Evolutionary conservation across 352 stramenopile genomes (phyloP).

Genomic region (Pythium oligandrum): DNA sequence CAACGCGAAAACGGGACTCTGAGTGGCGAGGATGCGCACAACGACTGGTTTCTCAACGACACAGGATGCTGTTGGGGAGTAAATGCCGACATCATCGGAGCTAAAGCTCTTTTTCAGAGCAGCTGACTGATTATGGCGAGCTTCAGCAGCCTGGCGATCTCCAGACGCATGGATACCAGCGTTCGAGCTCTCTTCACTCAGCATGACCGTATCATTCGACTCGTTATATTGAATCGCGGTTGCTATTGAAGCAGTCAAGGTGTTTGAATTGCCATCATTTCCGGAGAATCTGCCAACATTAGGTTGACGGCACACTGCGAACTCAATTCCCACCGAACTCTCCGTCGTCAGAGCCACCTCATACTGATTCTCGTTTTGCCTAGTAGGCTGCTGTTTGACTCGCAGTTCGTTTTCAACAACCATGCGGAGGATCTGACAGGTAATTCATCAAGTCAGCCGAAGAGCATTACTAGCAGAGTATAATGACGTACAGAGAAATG

Average conservation of each 20-base stretch:
- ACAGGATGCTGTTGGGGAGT: conserved; percentile 24
- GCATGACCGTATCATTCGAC: no score
- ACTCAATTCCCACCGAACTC: conserved; percentile 46
- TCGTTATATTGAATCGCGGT: no score
- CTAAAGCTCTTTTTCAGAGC: conserved; percentile 44
- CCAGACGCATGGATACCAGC: no score
- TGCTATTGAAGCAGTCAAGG: no score
- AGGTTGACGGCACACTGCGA: conserved; percentile 53
- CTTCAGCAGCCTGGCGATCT: no score
- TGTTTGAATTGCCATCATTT: no score
- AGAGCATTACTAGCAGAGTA: conserved; percentile 4
- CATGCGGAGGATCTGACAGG: conserved; percentile 46
- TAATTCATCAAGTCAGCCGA: conserved; percentile 1
- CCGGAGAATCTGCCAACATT: conserved; percentile 11
- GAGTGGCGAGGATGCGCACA: conserved; percentile 10
- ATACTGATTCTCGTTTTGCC: conserved; percentile 32
- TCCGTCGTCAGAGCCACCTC: conserved; percentile 52
- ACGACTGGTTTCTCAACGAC: conserved; percentile 58
- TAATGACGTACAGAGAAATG: conserved; percentile 60
- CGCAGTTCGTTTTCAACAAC: conserved; percentile 62
- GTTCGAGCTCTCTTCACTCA: no score
- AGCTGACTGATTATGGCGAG: no score
- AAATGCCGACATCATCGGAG: conserved; percentile 45
- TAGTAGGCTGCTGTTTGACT: conserved; percentile 21
- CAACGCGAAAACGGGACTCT: conserved; percentile 10